Conservation (phyloP, 495 filamentous ascomycete genomes). For the Penicillium canescens region DNA sequence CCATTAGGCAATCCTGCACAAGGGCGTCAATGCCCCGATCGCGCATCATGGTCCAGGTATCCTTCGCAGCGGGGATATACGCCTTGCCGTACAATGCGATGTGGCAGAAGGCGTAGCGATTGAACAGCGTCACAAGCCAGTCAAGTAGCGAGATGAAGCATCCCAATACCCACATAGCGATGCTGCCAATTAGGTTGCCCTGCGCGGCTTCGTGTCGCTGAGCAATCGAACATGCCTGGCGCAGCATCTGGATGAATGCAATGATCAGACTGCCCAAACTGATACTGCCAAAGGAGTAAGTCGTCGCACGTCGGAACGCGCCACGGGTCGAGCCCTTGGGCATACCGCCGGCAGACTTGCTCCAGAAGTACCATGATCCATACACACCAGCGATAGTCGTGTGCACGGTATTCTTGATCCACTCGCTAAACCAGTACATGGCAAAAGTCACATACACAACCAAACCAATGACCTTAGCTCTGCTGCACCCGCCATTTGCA, state of each 20-base stretch:
- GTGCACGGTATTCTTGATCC: constrained; percentile 90
- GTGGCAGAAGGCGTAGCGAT: constrained; percentile 85
- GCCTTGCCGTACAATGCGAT: constrained; percentile 89
- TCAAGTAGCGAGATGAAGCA: constrained; percentile 78
- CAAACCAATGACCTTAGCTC: constrained; percentile 76
- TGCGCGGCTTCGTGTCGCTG: constrained; percentile 61
- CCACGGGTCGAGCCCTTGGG: constrained; percentile 76
- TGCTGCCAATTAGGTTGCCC: constrained; percentile 67
- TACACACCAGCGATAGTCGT: constrained; percentile 85
- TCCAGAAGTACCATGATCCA: constrained; percentile 88
- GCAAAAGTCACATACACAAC: constrained; percentile 87
- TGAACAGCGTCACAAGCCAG: constrained; percentile 73
- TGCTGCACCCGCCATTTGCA: constrained; percentile 68
- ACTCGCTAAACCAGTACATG: constrained; percentile 88
- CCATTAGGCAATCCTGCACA: constrained; percentile 86
- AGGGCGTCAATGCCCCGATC: constrained; percentile 88
- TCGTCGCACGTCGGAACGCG: constrained; percentile 69
- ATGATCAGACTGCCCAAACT: constrained; percentile 81
- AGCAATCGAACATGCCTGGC: constrained; percentile 74
- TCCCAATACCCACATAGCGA: constrained; percentile 68
- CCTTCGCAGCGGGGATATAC: constrained; percentile 82
- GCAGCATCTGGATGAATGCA: constrained; percentile 80
- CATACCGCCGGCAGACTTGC: constrained; percentile 58
- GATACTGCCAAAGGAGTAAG: constrained; percentile 91
- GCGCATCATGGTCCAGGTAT: constrained; percentile 88